Conservation (phyloP, 352 stramenopile genomes). For the Pythium graminicola region DNA sequence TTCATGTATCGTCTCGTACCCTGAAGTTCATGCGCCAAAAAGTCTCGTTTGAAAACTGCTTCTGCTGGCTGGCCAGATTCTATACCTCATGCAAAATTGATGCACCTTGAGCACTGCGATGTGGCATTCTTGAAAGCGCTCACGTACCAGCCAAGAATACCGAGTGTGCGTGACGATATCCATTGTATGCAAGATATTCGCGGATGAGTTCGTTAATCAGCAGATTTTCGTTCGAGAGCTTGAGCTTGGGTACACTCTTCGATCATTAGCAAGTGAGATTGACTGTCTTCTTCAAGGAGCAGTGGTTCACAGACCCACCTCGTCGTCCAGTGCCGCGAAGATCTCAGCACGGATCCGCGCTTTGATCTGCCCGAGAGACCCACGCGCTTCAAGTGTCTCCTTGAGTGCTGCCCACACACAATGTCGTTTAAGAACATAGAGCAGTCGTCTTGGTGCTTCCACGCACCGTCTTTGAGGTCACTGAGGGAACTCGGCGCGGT, state of each 20-base stretch:
- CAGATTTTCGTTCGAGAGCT: slow-evolving; percentile 89
- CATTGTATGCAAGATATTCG: slow-evolving; percentile 93
- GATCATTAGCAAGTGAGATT: background rate
- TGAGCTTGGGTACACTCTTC: slow-evolving; percentile 54
- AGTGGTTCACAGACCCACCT: slow-evolving; percentile 28
- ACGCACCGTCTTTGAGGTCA: slow-evolving; percentile 24
- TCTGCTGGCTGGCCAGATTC: slow-evolving; percentile 82
- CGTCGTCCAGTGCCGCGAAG: slow-evolving; percentile 74
- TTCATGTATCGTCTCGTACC: too few relatives aligned
- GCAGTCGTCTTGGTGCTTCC: too few relatives aligned
- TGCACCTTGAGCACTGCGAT: too few relatives aligned
- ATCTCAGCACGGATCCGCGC: slow-evolving; percentile 80
- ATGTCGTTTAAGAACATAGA: background rate
- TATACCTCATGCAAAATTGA: slow-evolving; percentile 4
- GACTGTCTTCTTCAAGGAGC: background rate
- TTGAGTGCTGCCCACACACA: slow-evolving; percentile 53
- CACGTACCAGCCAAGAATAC: slow-evolving; percentile 68
- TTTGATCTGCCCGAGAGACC: slow-evolving; percentile 76
- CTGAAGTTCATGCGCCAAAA: slow-evolving; percentile 78
- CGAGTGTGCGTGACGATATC: slow-evolving; percentile 85
- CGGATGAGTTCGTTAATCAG: slow-evolving; percentile 93
- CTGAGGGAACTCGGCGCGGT: slow-evolving; percentile 20
- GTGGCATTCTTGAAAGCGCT: too few relatives aligned
- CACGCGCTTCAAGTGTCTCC: slow-evolving; percentile 70
- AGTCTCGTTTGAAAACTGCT: slow-evolving; percentile 66